Evolutionary conservation across 371 early-diverging fungal species (phyloP).

Genomic region (Rhizopus sp.): DNA sequence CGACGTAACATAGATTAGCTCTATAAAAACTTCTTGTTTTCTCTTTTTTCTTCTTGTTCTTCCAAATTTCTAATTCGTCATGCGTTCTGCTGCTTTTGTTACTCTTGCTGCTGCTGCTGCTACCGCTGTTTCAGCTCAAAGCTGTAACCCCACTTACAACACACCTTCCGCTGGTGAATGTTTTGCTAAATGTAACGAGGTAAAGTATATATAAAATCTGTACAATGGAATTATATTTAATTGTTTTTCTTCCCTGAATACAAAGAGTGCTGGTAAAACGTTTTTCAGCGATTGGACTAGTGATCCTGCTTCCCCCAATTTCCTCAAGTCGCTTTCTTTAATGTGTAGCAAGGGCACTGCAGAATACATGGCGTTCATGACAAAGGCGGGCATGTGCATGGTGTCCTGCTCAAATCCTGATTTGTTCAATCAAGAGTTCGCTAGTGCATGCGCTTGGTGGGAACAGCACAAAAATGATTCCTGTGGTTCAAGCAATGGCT

Average conservation of each 20-base stretch:
- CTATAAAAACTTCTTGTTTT: neutral
- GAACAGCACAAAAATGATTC: constrained; percentile 22
- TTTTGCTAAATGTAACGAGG: constrained; percentile 36
- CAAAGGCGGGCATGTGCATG: constrained; percentile 40
- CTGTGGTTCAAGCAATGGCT: constrained; percentile 3
- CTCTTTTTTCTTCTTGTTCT: constrained; percentile 2
- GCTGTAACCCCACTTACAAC: constrained; percentile 42
- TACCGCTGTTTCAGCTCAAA: constrained; percentile 19
- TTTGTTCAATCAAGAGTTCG: constrained; percentile 18
- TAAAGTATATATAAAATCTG: constrained; percentile 13
- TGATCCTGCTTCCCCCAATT: constrained; percentile 31
- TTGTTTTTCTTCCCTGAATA: neutral
- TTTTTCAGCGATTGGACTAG: constrained; percentile 22
- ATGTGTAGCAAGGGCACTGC: constrained; percentile 27
- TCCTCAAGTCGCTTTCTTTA: constrained; percentile 29
- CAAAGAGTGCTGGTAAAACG: constrained; percentile 12
- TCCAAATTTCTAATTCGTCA: neutral
- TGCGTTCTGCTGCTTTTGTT: constrained; percentile 17
- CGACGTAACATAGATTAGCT: too few species aligned
- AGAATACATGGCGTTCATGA: constrained; percentile 36
- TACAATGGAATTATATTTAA: neutral
- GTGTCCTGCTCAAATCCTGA: constrained; percentile 26
- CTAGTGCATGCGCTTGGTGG: constrained; percentile 27
- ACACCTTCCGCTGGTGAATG: constrained; percentile 29
- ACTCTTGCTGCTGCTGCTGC: constrained; percentile 17